Percentiles rank a stretch among this genome's conserved stretches.
Conservation (phyloP, 2,329 filamentous ascomycete genomes). For the Ophioceras dolichostomum region DNA sequence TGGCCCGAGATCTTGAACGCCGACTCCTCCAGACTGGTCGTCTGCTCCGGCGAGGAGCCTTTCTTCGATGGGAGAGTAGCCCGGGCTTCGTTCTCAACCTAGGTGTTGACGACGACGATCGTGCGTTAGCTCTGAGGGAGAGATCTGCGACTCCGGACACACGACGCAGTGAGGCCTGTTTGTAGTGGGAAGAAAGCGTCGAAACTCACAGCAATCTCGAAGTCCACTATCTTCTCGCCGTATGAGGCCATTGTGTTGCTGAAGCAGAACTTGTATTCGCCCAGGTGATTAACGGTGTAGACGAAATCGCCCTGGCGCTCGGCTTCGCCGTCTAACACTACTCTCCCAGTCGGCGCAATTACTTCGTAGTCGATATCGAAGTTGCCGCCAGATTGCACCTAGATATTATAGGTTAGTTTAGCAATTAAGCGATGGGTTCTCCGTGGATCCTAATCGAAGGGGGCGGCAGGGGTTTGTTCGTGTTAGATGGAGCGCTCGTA, state of each 20-base stretch:
- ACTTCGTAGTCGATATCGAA: slow-evolving; percentile 96
- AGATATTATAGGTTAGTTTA: neutral
- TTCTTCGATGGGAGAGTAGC: slow-evolving; percentile 78
- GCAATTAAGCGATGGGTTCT: neutral
- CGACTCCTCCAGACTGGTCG: slow-evolving; percentile 78
- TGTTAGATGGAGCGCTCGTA: too few relatives aligned
- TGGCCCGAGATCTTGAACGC: slow-evolving; percentile 91
- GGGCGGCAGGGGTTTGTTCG: too few relatives aligned
- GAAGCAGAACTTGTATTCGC: slow-evolving; percentile 97
- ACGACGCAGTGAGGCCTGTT: slow-evolving; percentile 1
- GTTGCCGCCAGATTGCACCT: slow-evolving; percentile 96
- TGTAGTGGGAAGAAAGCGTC: too few relatives aligned
- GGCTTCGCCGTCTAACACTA: slow-evolving; percentile 77
- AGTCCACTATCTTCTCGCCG: slow-evolving; percentile 94
- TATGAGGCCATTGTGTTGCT: slow-evolving; percentile 98
- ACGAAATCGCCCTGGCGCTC: slow-evolving; percentile 96
- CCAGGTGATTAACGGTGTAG: slow-evolving; percentile 77
- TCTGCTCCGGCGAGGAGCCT: slow-evolving; percentile 80
- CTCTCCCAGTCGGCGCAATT: slow-evolving; percentile 65
- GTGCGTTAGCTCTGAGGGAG: too few relatives aligned
- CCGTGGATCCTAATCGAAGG: too few relatives aligned
- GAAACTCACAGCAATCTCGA: slow-evolving; percentile 86
- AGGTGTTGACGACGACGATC: slow-evolving; percentile 7
- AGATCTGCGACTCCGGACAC: neutral
- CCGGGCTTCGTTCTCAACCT: slow-evolving; percentile 86